These are phyloP conservation scores for Candida methanosorbosa DNA, from an alignment of 805 yeast species.

Conservation along the genomic window DNA sequence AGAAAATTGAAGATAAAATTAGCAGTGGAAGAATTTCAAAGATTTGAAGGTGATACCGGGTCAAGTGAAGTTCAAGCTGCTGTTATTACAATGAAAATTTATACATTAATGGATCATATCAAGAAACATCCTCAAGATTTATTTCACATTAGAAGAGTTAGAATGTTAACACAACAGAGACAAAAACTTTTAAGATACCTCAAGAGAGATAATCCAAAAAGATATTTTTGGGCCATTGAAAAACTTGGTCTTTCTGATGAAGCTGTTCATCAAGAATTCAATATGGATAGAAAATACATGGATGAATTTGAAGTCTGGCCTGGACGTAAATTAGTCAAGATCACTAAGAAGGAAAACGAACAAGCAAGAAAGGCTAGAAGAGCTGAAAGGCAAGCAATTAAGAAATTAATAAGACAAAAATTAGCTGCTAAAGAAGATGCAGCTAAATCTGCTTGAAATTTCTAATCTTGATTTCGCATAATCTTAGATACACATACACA, in stretches of 20 bases:
- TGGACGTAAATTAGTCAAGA: conserved; percentile 55
- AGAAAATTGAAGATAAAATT: conserved; percentile 48
- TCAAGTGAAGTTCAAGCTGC: conserved; percentile 97
- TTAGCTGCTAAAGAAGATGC: no score
- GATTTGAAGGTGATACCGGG: conserved; percentile 87
- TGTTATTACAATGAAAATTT: conserved; percentile 71
- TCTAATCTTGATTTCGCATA: no score
- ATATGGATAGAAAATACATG: conserved; percentile 68
- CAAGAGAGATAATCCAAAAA: conserved; percentile 70
- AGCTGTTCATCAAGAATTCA: conserved; percentile 71
- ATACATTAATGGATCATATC: conserved; percentile 67
- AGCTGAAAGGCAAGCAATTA: conserved; percentile 32
- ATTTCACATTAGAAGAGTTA: conserved; percentile 56
- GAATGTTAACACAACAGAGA: conserved; percentile 84
- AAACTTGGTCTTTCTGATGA: conserved; percentile 84
- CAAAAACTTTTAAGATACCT: conserved; percentile 76
- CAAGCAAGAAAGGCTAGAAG: conserved; percentile 38
- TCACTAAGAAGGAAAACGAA: conserved; percentile 39
- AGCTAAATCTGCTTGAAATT: no score
- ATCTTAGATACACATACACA: no score
- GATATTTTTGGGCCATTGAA: conserved; percentile 78
- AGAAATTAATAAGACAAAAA: conserved; percentile 13
- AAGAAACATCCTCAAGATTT: conserved; percentile 65
- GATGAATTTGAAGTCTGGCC: conserved; percentile 75
- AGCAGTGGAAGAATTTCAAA: conserved; percentile 73